Base-by-base conservation (phyloP, 306 rosid species). In the Arachis stenosperma region DNA sequence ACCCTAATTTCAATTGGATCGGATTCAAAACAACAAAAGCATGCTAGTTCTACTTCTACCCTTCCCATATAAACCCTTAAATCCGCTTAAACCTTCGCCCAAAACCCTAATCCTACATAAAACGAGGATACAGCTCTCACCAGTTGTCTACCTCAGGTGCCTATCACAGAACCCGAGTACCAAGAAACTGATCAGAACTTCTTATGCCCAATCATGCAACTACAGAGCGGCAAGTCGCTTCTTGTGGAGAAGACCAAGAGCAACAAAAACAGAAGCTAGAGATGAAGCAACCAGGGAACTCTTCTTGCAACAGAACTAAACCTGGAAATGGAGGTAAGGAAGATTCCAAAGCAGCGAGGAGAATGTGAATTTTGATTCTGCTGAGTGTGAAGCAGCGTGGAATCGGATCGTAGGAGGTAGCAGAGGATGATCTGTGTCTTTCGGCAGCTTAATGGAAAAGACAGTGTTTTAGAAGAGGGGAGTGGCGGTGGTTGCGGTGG, bases 21-120 rank as follows among this genome's bases (percentile, higher is more conserved):
- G 76, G 73, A 72, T 63, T 74, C 82, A 77, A 51, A 75, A 52
- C 61, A 66, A 61, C 71, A 40, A 59, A 46, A 77, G 22, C 79
- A 36, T 9, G 41, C 73, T 52, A 75, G 47, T 29, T 48, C 76
- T 61, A 71, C 47, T 29, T 48, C 76, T 61, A 71, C 47, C 48
- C 50, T 61, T 51, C 46, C 61, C 44, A 65, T 46, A 79, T 64
- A 77, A 84, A 85, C 81, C 81, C 75, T 44, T 30, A 2, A 78
- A 68, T 67, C 69, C 80, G 56, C 68, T 53, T 27, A 69, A 76
- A 67, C 80, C 86, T 71, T 75, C 53, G 5, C 68, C 75, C 43
- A 68, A 88, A 85, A 80, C 86, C 87, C 86, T 84, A 77, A 78
- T 29, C 57, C 47, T 9, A 58, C 15, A 44, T 51, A 60, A 15